Conservation (phyloP, 2,329 filamentous ascomycete species). For the Aspergillus awamori region DNA sequence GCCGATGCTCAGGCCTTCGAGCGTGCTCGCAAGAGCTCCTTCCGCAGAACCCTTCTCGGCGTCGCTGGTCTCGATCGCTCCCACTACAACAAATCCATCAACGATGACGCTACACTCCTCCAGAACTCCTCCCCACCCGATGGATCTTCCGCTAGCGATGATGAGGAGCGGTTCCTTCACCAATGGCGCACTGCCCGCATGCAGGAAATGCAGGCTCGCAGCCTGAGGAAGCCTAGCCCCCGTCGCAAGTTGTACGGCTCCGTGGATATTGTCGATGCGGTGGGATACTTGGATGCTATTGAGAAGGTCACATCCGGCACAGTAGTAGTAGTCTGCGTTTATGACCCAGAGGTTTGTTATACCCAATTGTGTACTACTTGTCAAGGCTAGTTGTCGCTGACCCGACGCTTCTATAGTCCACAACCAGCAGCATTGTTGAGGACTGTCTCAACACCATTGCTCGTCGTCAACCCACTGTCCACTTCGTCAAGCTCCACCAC, state of each 20-base stretch:
- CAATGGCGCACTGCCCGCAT: conserved; percentile 83
- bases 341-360: conserved; percentile 75
- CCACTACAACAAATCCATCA: conserved; percentile 25
- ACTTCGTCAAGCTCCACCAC: conserved; percentile 89
- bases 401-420: conserved; percentile 58
- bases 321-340: conserved; percentile 89
- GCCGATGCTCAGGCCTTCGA: conserved; percentile 55
- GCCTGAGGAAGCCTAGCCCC: conserved; percentile 72
- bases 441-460: conserved; percentile 76
- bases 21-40: conserved; percentile 51
- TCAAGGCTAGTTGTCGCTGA: conserved; percentile 3
- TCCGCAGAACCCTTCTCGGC: conserved; percentile 47
- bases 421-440: conserved; percentile 78
- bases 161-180: conserved; percentile 79
- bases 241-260: conserved; percentile 77
- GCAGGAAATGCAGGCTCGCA: conserved; percentile 71
- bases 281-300: conserved; percentile 93
- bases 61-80: conserved; percentile 38
- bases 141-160: conserved; percentile 55
- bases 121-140: conserved; percentile 28
- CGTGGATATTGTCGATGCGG: conserved; percentile 81
- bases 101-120: conserved; percentile 27
- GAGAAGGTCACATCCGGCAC: conserved; percentile 83
- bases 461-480: conserved; percentile 67
- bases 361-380: neutral